Evolutionary conservation across 2,329 filamentous ascomycete species (phyloP), one percentile per base, ranked within the genome.

Genomic region (Aspergillus costaricaensis): DNA sequence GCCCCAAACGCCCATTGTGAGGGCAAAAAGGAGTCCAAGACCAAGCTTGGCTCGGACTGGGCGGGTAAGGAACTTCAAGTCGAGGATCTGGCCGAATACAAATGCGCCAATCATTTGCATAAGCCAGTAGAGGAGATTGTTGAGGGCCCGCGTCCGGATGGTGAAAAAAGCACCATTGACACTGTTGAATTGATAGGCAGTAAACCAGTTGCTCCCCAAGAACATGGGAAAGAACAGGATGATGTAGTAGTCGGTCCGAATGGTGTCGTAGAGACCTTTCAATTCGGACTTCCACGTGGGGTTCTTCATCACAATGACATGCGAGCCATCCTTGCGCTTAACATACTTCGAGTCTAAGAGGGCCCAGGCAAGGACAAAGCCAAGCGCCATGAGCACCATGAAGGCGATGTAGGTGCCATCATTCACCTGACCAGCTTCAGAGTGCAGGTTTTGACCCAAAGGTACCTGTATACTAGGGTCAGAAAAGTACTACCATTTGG

Each of bases 351-450:
- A 90, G 69, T 95, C 86, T 69, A 86, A 86, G 4, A 96, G 83
- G 43, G 83, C 80, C 70, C 91, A 86, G 30, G 90, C 85, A 2
- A 96, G 80, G 14, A 86, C 67, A 62, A 90, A 90, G 49, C 91
- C 91, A 49, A 84, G 67, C 56, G 90, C 81, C 80, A 92, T 95
- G 67, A 96, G 85, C n/a, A 95, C 83, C 64, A 96, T 87, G 79
- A 96, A 95, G 43, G 88, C 92, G 58, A 93, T 86, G 70, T 96
- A 96, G n/a, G 92, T 96, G 57, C 91, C 91, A 68, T 93, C 89
- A 50, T 76, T 79, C 49, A 82, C 80, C 14, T 64, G 67, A 30
- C 77, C 77, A 23, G 70, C 72, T 6, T 65, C 72, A 49, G 70
- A 74, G 60, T 82, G 76, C 58, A 82, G 69, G 50, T 81, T 82